phyloP scores from a whole-genome alignment of 306 rosid species.

The Cicer chorassanicum region DNA sequence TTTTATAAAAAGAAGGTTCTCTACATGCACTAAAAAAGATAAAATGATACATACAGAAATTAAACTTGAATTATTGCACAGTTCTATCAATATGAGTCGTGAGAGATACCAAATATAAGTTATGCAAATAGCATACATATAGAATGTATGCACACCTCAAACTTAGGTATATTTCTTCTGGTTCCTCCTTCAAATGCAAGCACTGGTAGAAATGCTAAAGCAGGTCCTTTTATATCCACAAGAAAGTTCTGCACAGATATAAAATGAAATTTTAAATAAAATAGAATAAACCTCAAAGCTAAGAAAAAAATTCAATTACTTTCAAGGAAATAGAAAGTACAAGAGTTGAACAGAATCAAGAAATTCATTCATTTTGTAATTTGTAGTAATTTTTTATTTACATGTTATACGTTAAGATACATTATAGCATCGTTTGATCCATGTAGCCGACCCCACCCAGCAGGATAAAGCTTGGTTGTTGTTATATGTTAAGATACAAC shows the following conservation, averaged over 20 bases:
- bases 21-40: conserved; percentile 21
- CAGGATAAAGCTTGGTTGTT: too few relatives aligned
- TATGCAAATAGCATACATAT: conserved; percentile 6
- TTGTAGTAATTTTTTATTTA: conserved; percentile 6
- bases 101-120: conserved; percentile 1
- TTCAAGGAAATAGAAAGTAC: not conserved
- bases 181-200: conserved; percentile 99
- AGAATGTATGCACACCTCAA: conserved; percentile 65
- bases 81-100: not conserved
- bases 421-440: not conserved
- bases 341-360: conserved; percentile 21
- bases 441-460: too few relatives aligned
- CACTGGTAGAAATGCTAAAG: conserved; percentile 83
- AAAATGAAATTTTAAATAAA: conserved; percentile 16
- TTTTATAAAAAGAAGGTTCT: not conserved
- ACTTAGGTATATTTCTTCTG: conserved; percentile 90
- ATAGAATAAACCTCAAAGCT: conserved; percentile 8
- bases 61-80: not conserved
- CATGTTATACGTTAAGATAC: conserved; percentile 25
- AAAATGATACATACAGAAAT: not conserved
- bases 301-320: not conserved
- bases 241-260: conserved; percentile 73
- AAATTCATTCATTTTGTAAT: not conserved
- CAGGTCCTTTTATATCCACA: conserved; percentile 91
- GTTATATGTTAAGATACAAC: conserved; percentile 30